Percentiles rank a stretch among this genome's conserved stretches.
Conservation (phyloP, 176 grass and related monocot species). For the Bromus sterilis region DNA sequence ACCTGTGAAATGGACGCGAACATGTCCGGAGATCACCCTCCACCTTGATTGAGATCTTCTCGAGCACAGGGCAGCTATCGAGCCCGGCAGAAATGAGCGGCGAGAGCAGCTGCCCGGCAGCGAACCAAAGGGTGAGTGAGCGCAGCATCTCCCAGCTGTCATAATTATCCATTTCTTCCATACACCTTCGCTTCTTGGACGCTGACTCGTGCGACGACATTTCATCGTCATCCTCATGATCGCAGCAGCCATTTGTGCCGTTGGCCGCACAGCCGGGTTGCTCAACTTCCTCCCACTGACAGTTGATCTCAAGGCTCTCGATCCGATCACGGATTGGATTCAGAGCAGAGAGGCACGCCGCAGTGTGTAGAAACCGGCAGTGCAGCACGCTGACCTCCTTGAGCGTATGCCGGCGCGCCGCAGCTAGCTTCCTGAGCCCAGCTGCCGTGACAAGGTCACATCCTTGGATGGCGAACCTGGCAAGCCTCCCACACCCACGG, state of each 20-base stretch:
- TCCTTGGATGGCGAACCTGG: conserved; percentile 57
- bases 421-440: conserved; percentile 47
- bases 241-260: background rate
- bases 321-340: conserved; percentile 55
- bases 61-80: conserved; percentile 61
- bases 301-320: conserved; percentile 82
- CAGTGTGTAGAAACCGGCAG: conserved; percentile 57
- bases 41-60: conserved; percentile 79
- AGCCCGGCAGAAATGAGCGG: conserved; percentile 58
- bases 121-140: conserved; percentile 76
- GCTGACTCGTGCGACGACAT: conserved; percentile 29
- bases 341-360: conserved; percentile 46
- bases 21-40: conserved; percentile 82
- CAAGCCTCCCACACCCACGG: conserved; percentile 64
- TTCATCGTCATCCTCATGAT: conserved; percentile 37
- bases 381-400: conserved; percentile 67
- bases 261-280: conserved; percentile 4
- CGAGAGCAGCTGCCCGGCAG: conserved; percentile 64
- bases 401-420: conserved; percentile 38
- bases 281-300: conserved; percentile 49
- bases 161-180: conserved; percentile 62
- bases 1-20: conserved; percentile 7
- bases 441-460: conserved; percentile 49
- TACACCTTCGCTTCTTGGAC: too few relatives aligned
- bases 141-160: conserved; percentile 66